Conservation (phyloP, 139 green algal species). For the Raphidocelis subcapitata region DNA sequence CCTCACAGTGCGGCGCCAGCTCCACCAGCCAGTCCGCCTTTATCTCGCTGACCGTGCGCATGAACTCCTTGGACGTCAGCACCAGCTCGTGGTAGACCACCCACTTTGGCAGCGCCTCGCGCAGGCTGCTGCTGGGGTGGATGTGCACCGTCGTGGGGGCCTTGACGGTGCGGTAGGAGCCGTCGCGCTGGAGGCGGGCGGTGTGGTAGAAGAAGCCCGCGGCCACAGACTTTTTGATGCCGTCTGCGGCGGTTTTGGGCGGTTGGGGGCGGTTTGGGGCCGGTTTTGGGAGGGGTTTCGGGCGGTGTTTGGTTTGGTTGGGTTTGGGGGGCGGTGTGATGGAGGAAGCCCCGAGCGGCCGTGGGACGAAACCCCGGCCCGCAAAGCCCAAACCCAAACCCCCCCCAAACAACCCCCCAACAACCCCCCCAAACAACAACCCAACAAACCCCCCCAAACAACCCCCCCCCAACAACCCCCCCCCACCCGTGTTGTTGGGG, state of each 20-base stretch:
- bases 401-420: neutral
- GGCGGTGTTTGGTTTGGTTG: too few species aligned
- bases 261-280: too few species aligned
- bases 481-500: conserved; percentile 71
- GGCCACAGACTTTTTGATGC: conserved; percentile 65
- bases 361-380: too few species aligned
- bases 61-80: conserved; percentile 97
- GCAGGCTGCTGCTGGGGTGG: conserved; percentile 84
- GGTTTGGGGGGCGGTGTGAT: too few species aligned
- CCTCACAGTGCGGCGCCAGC: conserved; percentile 97
- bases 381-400: neutral
- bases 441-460: neutral
- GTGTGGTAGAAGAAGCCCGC: conserved; percentile 97
- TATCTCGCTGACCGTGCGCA: conserved; percentile 91
- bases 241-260: too few species aligned
- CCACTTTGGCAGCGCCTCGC: conserved; percentile 81
- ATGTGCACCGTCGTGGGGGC: conserved; percentile 87
- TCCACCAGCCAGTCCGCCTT: conserved; percentile 96
- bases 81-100: conserved; percentile 97
- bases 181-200: conserved; percentile 81
- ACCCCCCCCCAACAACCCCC: conserved; percentile 30
- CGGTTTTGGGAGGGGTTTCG: too few species aligned
- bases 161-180: conserved; percentile 96
- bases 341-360: too few species aligned
- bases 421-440: neutral